phyloP scores from a whole-genome alignment of 805 yeast species.

The Pichia phayaonensis region DNA sequence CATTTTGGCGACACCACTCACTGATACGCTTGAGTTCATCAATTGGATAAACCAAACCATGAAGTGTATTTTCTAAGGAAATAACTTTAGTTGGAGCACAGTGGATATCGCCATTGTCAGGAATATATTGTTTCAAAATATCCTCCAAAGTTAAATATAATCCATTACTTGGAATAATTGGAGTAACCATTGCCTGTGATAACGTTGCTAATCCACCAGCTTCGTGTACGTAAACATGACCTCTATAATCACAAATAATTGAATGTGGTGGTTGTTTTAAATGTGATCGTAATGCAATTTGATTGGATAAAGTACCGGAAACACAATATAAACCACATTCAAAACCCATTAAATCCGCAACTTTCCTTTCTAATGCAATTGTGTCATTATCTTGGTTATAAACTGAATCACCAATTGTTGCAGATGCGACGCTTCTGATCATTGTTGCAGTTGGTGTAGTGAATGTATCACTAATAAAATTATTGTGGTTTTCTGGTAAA shows the following conservation, averaged over 20 bases:
- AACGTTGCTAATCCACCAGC: conserved; percentile 89
- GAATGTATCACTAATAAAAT: conserved; percentile 76
- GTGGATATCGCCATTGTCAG: conserved; percentile 79
- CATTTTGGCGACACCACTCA: conserved; percentile 55
- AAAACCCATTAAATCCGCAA: conserved; percentile 67
- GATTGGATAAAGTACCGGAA: conserved; percentile 88
- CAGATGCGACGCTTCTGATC: conserved; percentile 49
- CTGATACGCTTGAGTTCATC: conserved; percentile 70
- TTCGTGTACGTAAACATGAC: conserved; percentile 77
- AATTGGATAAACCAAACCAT: conserved; percentile 73
- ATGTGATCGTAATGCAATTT: conserved; percentile 71
- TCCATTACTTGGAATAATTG: conserved; percentile 75
- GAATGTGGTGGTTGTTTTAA: conserved; percentile 77
- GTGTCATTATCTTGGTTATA: conserved; percentile 78
- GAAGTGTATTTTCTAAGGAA: conserved; percentile 82
- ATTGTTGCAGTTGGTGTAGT: conserved; percentile 77
- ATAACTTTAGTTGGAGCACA: conserved; percentile 81
- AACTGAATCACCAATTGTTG: conserved; percentile 82
- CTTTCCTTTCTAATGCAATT: conserved; percentile 49
- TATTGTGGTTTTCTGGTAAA: conserved; percentile 30
- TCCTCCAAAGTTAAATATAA: conserved; percentile 74
- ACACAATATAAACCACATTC: conserved; percentile 78
- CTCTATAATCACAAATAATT: conserved; percentile 77
- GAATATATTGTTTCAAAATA: conserved; percentile 48
- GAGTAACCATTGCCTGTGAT: conserved; percentile 86